A percentile compares a stretch with the other conserved stretches of the same genome.
Conservation (phyloP, 2,329 filamentous ascomycete genomes). For the Trichophyton rubrum region DNA sequence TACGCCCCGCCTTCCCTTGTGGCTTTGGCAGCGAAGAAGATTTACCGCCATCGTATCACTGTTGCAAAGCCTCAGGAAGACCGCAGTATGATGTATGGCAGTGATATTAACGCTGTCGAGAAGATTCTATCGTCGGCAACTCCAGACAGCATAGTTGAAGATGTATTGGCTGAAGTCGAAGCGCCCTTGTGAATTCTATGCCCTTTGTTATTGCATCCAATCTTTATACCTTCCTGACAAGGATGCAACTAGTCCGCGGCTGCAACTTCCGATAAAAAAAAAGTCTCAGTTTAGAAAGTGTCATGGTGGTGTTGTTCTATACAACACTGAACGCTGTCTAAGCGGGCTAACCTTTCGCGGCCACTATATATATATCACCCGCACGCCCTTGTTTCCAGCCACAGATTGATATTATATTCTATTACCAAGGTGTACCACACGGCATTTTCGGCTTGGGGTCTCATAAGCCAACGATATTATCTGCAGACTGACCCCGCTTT, state of each 20-base stretch:
- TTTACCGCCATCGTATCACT: conserved; percentile 73
- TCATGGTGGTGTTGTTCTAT: background rate
- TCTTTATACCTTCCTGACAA: background rate
- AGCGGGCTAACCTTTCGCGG: too few relatives aligned
- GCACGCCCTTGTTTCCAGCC: too few relatives aligned
- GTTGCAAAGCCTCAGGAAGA: conserved; percentile 60
- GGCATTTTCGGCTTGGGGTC: too few relatives aligned
- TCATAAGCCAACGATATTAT: too few relatives aligned
- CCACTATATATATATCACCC: too few relatives aligned
- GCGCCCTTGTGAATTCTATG: conserved; percentile 35
- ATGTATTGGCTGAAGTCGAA: conserved; percentile 45
- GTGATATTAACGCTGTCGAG: conserved; percentile 56
- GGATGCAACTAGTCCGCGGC: background rate
- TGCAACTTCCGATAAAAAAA: background rate
- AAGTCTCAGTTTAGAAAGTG: background rate
- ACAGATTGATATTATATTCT: too few relatives aligned
- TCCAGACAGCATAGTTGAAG: conserved; percentile 45
- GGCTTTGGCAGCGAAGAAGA: conserved; percentile 67
- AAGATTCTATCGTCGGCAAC: conserved; percentile 50
- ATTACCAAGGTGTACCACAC: too few relatives aligned
- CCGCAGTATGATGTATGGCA: conserved; percentile 88
- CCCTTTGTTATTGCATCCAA: background rate
- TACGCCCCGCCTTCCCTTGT: conserved; percentile 79
- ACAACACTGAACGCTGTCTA: too few relatives aligned
- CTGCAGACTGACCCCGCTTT: too few relatives aligned